A percentile compares a stretch with the other conserved stretches of the same genome.
Evolutionary conservation across 768 basidiomycete genomes (phyloP).

Genomic region (Zangia roseola): DNA sequence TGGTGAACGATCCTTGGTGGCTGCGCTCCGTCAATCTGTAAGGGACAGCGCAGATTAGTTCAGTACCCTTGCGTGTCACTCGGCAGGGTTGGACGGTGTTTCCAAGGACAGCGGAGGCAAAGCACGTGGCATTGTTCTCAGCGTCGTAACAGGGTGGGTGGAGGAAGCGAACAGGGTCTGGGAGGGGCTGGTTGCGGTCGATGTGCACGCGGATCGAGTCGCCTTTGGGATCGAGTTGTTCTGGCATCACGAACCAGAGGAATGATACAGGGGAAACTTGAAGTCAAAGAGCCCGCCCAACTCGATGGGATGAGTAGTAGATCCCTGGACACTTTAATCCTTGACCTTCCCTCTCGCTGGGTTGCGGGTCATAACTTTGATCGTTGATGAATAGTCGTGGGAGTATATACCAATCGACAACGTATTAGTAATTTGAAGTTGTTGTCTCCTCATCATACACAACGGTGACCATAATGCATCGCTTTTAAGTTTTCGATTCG

Average conservation of each 20-base stretch:
- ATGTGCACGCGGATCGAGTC: constrained; percentile 1
- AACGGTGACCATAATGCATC: no score
- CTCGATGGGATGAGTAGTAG: no score
- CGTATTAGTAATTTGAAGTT: no score
- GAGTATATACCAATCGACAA: no score
- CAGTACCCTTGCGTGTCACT: constrained; percentile 1
- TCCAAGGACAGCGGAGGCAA: neutral
- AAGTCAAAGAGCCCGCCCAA: no score
- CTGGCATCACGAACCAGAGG: neutral
- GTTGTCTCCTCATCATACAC: no score
- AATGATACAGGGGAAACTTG: neutral
- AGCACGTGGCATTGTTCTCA: constrained; percentile 1
- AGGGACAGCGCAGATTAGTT: neutral
- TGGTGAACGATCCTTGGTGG: constrained; percentile 1
- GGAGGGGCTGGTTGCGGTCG: constrained; percentile 1
- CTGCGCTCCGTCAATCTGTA: neutral
- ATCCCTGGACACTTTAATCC: no score
- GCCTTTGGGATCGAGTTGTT: neutral
- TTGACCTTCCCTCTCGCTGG: no score
- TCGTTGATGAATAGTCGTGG: no score
- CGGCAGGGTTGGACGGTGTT: constrained; percentile 5
- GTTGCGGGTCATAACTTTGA: no score
- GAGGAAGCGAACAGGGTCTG: constrained; percentile 1
- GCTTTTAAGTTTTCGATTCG: no score
- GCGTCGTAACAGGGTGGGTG: constrained; percentile 8